Evolutionary conservation across 2,329 filamentous ascomycete species (phyloP).

Genomic region (Dactylellina drechsleri): DNA sequence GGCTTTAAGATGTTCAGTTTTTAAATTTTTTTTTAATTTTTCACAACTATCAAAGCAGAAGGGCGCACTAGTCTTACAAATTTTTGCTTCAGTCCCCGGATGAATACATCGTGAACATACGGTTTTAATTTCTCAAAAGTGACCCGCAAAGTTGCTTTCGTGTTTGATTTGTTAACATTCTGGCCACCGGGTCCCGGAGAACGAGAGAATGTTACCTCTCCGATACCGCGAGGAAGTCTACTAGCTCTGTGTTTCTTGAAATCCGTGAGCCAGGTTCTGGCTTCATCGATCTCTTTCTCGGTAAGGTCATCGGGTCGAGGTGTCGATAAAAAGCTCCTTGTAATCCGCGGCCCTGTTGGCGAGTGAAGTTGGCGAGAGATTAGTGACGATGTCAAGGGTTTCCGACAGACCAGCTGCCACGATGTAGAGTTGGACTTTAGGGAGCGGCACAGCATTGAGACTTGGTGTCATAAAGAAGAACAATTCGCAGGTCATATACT

Average conservation of each 20-base stretch:
- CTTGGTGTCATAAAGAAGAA: too few relatives aligned
- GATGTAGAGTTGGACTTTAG: neutral
- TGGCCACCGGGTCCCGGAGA: constrained; percentile 47
- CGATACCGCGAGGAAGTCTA: constrained; percentile 16
- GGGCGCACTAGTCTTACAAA: constrained; percentile 11
- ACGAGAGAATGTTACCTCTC: constrained; percentile 25
- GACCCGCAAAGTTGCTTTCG: constrained; percentile 43
- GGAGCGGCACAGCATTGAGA: neutral
- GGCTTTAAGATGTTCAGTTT: constrained; percentile 5
- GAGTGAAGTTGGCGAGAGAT: too few relatives aligned
- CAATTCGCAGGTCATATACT: too few relatives aligned
- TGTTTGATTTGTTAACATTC: constrained; percentile 45
- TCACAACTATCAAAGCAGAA: neutral
- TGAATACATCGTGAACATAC: constrained; percentile 25
- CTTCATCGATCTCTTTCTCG: constrained; percentile 26
- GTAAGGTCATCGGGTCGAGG: too few relatives aligned
- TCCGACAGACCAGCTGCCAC: neutral
- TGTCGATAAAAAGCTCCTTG: too few relatives aligned
- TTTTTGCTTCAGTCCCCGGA: constrained; percentile 26
- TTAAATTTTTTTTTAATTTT: too few relatives aligned
- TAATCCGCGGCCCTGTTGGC: too few relatives aligned
- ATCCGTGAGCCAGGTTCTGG: constrained; percentile 18
- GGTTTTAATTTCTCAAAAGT: constrained; percentile 25
- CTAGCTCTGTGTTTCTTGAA: constrained; percentile 10
- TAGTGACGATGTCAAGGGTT: too few relatives aligned